Evolutionary conservation across 2,329 filamentous ascomycete species (phyloP).

Genomic region (Aspergillus eucalypticola): DNA sequence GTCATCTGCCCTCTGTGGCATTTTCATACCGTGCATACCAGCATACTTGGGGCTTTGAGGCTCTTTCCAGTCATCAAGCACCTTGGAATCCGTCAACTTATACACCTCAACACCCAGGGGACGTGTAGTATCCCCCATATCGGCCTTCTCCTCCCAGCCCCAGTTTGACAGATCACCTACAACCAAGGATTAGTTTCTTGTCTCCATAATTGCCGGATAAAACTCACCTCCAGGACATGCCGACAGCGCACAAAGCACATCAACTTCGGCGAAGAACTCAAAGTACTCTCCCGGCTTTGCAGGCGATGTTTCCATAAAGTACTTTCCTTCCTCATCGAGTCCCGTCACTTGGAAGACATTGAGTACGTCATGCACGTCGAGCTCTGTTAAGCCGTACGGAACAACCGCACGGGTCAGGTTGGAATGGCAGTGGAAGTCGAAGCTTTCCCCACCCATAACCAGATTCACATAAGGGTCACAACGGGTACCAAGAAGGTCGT

Average conservation of each 20-base stretch:
- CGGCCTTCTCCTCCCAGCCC: constrained; percentile 68
- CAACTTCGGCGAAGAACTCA: constrained; percentile 78
- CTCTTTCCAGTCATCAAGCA: constrained; percentile 64
- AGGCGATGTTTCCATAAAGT: constrained; percentile 66
- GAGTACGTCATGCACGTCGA: constrained; percentile 79
- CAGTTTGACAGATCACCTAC: constrained; percentile 72
- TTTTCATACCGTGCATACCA: constrained; percentile 65
- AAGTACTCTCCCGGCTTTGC: constrained; percentile 56
- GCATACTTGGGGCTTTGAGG: constrained; percentile 62
- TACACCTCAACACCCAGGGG: constrained; percentile 75
- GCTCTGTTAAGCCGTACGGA: constrained; percentile 67
- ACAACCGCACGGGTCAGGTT: constrained; percentile 74
- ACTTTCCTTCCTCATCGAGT: constrained; percentile 68
- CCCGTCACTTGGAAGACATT: constrained; percentile 87
- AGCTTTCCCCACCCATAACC: constrained; percentile 68
- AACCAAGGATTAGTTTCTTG: constrained; percentile 17
- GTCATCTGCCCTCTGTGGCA: constrained; percentile 44
- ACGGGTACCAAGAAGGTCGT: constrained; percentile 78
- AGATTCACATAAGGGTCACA: constrained; percentile 84
- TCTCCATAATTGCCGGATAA: neutral
- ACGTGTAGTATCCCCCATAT: constrained; percentile 68
- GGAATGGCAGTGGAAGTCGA: constrained; percentile 82
- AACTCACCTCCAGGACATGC: constrained; percentile 69
- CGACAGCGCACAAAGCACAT: constrained; percentile 65
- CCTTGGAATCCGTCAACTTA: constrained; percentile 55